Percentiles rank a stretch among this genome's conserved stretches.
Conservation (phyloP, 139 green algal genomes). For the Chlorella sorokiniana region DNA sequence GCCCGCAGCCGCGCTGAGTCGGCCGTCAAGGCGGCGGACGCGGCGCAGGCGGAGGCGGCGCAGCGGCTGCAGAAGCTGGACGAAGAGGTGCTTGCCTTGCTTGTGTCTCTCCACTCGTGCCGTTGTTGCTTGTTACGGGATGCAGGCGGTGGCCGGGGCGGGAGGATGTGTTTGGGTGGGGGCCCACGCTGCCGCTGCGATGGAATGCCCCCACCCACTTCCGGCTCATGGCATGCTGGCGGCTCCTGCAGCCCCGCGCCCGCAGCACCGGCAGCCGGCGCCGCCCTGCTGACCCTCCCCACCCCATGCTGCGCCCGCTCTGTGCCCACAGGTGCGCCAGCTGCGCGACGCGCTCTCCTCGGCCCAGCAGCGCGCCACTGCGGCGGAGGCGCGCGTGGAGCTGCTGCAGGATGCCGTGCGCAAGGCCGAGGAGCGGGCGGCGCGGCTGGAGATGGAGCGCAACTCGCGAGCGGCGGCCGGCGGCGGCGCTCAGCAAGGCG, state of each 20-base stretch:
- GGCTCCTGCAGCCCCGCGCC: background rate
- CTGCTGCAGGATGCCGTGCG: constrained; percentile 56
- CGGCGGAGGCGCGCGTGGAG: constrained; percentile 50
- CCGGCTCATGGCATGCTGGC: no score
- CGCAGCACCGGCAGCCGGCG: background rate
- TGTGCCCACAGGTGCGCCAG: constrained; percentile 17
- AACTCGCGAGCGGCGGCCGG: constrained; percentile 14
- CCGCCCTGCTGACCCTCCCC: background rate
- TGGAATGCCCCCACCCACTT: no score
- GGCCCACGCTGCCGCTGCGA: no score
- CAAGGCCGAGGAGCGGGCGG: constrained; percentile 58
- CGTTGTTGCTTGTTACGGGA: no score
- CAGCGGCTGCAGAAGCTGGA: constrained; percentile 39
- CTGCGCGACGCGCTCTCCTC: constrained; percentile 36
- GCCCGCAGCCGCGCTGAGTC: constrained; percentile 32
- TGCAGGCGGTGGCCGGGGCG: no score
- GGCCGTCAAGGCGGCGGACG: constrained; percentile 19
- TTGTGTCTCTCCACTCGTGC: background rate
- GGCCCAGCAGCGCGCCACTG: constrained; percentile 47
- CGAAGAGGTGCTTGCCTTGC: constrained; percentile 23
- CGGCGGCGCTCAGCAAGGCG: background rate
- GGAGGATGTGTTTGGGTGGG: no score
- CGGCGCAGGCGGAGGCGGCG: background rate
- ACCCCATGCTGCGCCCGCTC: background rate
- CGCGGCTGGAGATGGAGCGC: constrained; percentile 52